Evolutionary conservation across 2,329 filamentous ascomycete genomes (phyloP).

Genomic region (Phyllosticta citriasiana): DNA sequence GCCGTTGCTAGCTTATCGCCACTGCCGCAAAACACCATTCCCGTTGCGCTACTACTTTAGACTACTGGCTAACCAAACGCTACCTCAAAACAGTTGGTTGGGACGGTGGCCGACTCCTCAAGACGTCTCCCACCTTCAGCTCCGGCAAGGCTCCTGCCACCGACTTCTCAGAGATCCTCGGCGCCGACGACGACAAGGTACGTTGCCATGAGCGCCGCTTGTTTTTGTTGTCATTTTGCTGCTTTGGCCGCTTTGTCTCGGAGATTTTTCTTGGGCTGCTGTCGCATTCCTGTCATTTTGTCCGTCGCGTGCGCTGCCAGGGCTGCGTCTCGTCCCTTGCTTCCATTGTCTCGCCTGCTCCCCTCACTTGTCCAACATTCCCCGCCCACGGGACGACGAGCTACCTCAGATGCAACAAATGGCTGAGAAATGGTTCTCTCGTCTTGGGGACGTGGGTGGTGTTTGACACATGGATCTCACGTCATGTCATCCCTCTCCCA

Average conservation of each 20-base stretch:
- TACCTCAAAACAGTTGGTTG: background rate
- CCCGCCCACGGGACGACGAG: background rate
- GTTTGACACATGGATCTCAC: background rate
- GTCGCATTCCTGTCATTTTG: background rate
- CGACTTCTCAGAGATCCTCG: slow-evolving; percentile 7
- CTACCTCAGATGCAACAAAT: background rate
- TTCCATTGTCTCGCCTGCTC: background rate
- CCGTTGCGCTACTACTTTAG: background rate
- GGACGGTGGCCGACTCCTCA: slow-evolving; percentile 8
- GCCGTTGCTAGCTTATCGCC: background rate
- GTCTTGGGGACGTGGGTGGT: background rate
- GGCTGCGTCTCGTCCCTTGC: background rate
- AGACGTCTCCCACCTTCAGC: background rate
- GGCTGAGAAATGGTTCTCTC: background rate
- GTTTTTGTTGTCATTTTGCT: background rate
- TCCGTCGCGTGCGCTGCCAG: background rate
- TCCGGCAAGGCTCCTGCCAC: slow-evolving; percentile 5
- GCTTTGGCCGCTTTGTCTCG: background rate
- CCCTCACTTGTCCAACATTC: background rate
- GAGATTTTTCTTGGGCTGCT: background rate
- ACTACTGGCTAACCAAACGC: background rate
- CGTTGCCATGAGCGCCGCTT: background rate
- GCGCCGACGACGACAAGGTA: slow-evolving; percentile 1
- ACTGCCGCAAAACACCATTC: background rate
- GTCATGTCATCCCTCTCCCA: background rate